Evolutionary conservation across 108 stramenopile genomes (phyloP).

Genomic region (Aureococcus anophagefferens): DNA sequence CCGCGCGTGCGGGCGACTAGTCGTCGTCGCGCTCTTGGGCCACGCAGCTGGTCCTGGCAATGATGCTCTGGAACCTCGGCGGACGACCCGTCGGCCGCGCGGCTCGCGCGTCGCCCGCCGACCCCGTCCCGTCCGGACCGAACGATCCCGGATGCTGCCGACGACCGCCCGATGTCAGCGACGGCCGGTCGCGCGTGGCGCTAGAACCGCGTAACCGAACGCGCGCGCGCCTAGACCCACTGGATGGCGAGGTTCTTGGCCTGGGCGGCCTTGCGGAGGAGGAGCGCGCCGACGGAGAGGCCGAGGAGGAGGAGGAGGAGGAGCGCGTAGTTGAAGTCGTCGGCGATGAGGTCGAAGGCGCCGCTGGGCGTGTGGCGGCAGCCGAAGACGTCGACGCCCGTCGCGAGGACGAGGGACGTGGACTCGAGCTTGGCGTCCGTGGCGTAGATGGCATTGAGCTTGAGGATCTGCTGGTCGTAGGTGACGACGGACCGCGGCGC

Average conservation of each 20-base stretch:
- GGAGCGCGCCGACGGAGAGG: background rate
- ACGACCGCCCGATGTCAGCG: too few species aligned
- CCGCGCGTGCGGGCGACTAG: too few species aligned
- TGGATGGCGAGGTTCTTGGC: background rate
- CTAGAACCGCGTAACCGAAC: too few species aligned
- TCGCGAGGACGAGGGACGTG: slow-evolving; percentile 30
- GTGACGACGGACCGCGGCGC: slow-evolving; percentile 19
- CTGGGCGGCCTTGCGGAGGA: background rate
- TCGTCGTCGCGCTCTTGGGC: too few species aligned
- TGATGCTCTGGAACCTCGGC: too few species aligned
- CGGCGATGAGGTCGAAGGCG: slow-evolving; percentile 36
- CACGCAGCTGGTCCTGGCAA: too few species aligned
- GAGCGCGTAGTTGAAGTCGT: slow-evolving; percentile 38
- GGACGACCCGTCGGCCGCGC: too few species aligned
- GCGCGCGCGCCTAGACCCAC: background rate
- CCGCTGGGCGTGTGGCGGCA: slow-evolving; percentile 30
- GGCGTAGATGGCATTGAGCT: slow-evolving; percentile 12
- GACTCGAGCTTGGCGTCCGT: slow-evolving; percentile 32
- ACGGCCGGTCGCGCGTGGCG: too few species aligned
- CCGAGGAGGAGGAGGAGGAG: slow-evolving; percentile 24
- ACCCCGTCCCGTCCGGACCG: too few species aligned
- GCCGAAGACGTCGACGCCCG: slow-evolving; percentile 30
- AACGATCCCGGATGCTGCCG: too few species aligned
- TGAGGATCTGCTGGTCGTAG: slow-evolving; percentile 18
- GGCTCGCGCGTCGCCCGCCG: too few species aligned